Percentiles rank a stretch among this genome's conserved stretches.
Conservation (phyloP, 176 grass and related monocot species). For the Coix lacrymajobi region DNA sequence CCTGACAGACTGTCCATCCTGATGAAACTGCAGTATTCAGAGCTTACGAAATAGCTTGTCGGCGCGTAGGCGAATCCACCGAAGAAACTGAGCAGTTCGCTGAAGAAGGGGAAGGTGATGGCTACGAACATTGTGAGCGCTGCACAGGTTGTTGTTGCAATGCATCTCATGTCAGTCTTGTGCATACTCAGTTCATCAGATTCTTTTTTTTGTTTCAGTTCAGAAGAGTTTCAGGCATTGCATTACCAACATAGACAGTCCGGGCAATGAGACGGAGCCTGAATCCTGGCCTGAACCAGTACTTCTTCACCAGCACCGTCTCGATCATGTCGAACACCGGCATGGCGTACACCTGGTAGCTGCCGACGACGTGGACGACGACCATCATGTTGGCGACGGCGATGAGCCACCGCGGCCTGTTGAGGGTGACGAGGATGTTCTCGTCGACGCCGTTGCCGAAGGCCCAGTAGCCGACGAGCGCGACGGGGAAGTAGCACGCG, state of each 20-base stretch:
- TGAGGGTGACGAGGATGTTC: conserved; percentile 59
- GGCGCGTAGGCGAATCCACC: conserved; percentile 84
- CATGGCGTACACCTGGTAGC: conserved; percentile 3
- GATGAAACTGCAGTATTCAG: background rate
- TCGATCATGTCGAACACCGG: background rate
- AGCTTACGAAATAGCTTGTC: conserved; percentile 66
- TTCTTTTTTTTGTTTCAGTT: background rate
- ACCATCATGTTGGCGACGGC: conserved; percentile 88
- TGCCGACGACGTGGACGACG: conserved; percentile 74
- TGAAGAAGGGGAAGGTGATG: conserved; percentile 89
- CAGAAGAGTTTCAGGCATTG: background rate
- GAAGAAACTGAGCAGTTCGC: conserved; percentile 75
- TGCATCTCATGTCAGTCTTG: background rate
- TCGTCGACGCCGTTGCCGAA: conserved; percentile 53
- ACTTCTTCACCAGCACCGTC: background rate
- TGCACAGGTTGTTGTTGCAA: conserved; percentile 24
- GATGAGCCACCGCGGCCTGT: conserved; percentile 72
- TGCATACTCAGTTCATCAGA: background rate
- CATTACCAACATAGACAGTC: background rate
- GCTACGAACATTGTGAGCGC: conserved; percentile 92
- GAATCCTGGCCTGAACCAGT: background rate
- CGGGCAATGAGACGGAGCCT: background rate
- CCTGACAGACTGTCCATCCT: background rate
- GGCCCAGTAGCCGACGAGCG: conserved; percentile 67
- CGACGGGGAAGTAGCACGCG: conserved; percentile 77